Conservation (phyloP, 2,329 filamentous ascomycete genomes). For the Penicillium psychrosexuale region DNA sequence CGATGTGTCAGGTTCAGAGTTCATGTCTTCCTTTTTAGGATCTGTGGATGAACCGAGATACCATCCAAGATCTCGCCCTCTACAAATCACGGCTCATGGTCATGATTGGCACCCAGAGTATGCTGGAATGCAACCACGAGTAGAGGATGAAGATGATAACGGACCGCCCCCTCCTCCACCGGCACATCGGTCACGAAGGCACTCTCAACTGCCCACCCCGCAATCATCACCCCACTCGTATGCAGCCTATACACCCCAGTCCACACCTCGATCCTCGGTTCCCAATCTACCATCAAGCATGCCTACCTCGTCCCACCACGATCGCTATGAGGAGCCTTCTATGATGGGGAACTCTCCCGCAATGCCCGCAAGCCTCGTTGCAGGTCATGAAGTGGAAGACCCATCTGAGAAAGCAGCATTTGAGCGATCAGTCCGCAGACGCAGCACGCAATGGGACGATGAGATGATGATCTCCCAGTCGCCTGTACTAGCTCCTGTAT, state of each 20-base stretch:
- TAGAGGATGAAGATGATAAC: constrained; percentile 46
- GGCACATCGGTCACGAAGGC: constrained; percentile 34
- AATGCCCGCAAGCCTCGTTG: constrained; percentile 43
- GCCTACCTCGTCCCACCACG: neutral
- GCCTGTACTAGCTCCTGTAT: constrained; percentile 19
- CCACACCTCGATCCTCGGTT: constrained; percentile 6
- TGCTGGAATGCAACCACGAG: constrained; percentile 47
- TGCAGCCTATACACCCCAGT: constrained; percentile 23
- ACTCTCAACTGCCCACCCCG: constrained; percentile 22
- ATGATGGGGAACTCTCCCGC: constrained; percentile 25
- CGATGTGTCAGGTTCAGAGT: constrained; percentile 20
- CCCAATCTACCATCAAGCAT: neutral
- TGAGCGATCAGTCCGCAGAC: constrained; percentile 29
- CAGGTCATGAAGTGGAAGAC: constrained; percentile 40
- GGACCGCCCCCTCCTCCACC: constrained; percentile 38
- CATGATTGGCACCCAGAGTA: constrained; percentile 38
- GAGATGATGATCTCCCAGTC: constrained; percentile 25
- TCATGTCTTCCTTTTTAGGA: constrained; percentile 14
- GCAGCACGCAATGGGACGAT: constrained; percentile 27
- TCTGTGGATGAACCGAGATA: constrained; percentile 24
- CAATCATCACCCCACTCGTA: constrained; percentile 31
- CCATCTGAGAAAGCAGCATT: constrained; percentile 28
- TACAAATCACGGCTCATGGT: constrained; percentile 23
- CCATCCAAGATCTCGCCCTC: constrained; percentile 23
- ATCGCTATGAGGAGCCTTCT: neutral